Percentiles rank a stretch among this genome's conserved stretches.
Conservation (phyloP, 129 eudicot species). For the Helichrysum umbraculigerum region DNA sequence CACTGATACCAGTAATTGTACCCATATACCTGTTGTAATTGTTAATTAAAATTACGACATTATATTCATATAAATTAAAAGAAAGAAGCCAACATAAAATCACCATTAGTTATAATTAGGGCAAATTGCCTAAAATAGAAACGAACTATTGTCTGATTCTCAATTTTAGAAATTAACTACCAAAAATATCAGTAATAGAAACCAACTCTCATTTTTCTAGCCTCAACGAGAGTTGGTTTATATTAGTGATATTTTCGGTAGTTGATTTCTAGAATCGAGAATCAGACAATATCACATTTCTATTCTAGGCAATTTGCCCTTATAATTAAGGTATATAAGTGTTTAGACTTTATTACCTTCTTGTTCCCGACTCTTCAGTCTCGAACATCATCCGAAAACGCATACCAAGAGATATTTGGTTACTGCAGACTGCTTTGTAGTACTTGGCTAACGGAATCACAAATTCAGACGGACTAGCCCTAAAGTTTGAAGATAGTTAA, state of each 20-base stretch:
- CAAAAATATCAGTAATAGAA: too few relatives aligned
- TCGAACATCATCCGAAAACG: conserved; percentile 99
- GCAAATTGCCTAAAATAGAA: too few relatives aligned
- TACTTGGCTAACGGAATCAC: conserved; percentile 95
- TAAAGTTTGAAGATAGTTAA: conserved; percentile 14
- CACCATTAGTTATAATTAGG: background rate
- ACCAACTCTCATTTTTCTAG: too few relatives aligned
- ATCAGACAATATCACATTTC: too few relatives aligned
- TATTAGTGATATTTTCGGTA: too few relatives aligned
- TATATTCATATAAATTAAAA: background rate
- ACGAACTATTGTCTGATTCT: background rate
- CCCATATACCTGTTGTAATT: conserved; percentile 84
- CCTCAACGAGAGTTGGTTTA: too few relatives aligned
- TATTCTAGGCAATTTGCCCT: too few relatives aligned
- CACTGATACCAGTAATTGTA: conserved; percentile 87
- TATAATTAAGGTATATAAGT: background rate
- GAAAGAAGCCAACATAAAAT: background rate
- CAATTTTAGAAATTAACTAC: too few relatives aligned
- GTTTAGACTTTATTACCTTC: conserved; percentile 55
- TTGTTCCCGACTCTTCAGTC: conserved; percentile 92
- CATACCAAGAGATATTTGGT: conserved; percentile 92
- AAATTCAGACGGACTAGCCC: conserved; percentile 97
- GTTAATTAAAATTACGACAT: background rate
- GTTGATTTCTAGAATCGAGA: too few relatives aligned
- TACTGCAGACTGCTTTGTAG: conserved; percentile 75